Conservation (phyloP, 257 asterid species). For the Salvia hispanica region DNA sequence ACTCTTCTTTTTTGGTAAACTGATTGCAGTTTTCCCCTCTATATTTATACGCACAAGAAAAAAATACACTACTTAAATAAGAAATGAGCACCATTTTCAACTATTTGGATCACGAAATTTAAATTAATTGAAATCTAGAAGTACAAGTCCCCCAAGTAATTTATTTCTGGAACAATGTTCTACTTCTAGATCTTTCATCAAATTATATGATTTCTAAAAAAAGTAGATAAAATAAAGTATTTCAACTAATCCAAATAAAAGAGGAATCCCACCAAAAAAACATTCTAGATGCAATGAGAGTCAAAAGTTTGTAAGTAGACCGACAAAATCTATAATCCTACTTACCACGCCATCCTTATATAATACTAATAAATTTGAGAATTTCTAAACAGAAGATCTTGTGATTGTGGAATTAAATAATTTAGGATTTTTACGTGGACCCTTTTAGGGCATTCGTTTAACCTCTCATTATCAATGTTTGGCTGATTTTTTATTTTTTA, state of each 20-base stretch:
- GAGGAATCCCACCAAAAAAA: conserved; percentile 14
- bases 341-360: conserved; percentile 15
- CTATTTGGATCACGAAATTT: background rate
- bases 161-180: background rate
- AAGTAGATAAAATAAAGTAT: background rate
- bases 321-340: conserved; percentile 13
- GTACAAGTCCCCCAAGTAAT: background rate
- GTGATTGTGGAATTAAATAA: background rate
- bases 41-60: too few relatives aligned
- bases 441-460: background rate
- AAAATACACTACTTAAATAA: too few relatives aligned
- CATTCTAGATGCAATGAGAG: conserved; percentile 19
- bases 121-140: background rate
- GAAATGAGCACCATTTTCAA: too few relatives aligned
- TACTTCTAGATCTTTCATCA: background rate
- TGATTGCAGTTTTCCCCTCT: background rate
- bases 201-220: background rate
- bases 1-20: too few relatives aligned
- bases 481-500: background rate
- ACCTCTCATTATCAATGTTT: conserved; percentile 1
- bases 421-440: background rate
- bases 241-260: background rate
- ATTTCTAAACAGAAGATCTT: background rate
- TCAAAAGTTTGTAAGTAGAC: background rate
- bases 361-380: background rate